Conservation (phyloP, 2,329 filamentous ascomycete genomes). For the Arthrobotrys entomopaga region DNA sequence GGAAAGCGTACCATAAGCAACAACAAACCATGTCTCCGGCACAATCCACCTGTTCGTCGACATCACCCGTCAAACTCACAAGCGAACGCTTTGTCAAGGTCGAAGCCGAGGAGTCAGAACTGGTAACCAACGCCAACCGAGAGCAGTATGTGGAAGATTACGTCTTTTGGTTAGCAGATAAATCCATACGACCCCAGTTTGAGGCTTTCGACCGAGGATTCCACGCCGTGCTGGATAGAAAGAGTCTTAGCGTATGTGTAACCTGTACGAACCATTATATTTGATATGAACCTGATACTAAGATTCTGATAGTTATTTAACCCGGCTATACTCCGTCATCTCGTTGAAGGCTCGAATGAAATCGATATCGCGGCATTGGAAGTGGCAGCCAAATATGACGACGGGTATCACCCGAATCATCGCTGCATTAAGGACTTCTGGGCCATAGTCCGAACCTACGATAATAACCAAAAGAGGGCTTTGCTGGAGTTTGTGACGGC, state of each 20-base stretch:
- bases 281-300: background rate
- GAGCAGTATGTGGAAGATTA: slow-evolving; percentile 84
- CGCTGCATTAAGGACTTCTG: slow-evolving; percentile 82
- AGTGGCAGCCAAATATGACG: slow-evolving; percentile 78
- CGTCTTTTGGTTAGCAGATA: slow-evolving; percentile 80
- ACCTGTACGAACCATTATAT: slow-evolving; percentile 56
- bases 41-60: slow-evolving; percentile 43
- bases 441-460: slow-evolving; percentile 76
- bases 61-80: background rate
- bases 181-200: slow-evolving; percentile 80
- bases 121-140: slow-evolving; percentile 85
- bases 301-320: slow-evolving; percentile 69
- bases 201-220: slow-evolving; percentile 85
- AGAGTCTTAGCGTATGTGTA: slow-evolving; percentile 68
- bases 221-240: slow-evolving; percentile 75
- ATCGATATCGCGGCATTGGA: slow-evolving; percentile 81
- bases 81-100: background rate
- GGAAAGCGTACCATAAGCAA: slow-evolving; percentile 49
- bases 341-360: slow-evolving; percentile 84
- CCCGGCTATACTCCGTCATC: slow-evolving; percentile 74
- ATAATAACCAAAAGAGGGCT: slow-evolving; percentile 75
- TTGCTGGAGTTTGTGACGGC: slow-evolving; percentile 95
- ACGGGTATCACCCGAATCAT: slow-evolving; percentile 77
- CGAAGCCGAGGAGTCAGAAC: slow-evolving; percentile 55
- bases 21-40: slow-evolving; percentile 30